phyloP scores from a whole-genome alignment of 1,139 yeast genomes.

The Geotrichum histeridarum region DNA sequence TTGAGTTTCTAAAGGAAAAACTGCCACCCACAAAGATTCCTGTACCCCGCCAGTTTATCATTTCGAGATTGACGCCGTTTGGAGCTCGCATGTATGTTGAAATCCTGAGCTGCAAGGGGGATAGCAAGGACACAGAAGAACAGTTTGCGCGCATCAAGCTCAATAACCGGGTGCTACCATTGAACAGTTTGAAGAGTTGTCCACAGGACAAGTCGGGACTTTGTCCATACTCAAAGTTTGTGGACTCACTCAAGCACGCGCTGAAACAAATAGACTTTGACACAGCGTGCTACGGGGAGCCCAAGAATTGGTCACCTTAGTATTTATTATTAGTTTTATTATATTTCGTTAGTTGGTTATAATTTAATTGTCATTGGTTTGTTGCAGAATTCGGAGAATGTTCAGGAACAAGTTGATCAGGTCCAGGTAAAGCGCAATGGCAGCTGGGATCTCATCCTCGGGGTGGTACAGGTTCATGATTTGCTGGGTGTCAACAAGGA shows the following conservation, averaged over 20 bases:
- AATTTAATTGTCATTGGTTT: constrained; percentile 39
- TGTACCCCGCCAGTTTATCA: constrained; percentile 41
- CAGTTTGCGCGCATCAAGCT: constrained; percentile 36
- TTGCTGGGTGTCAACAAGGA: constrained; percentile 75
- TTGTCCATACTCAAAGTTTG: constrained; percentile 36
- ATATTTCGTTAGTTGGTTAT: neutral
- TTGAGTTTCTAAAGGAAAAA: constrained; percentile 36
- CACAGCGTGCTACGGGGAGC: constrained; percentile 35
- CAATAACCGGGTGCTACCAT: constrained; percentile 41
- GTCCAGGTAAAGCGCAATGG: constrained; percentile 73
- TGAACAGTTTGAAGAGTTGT: constrained; percentile 37
- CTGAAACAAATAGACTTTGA: constrained; percentile 35
- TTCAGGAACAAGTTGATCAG: constrained; percentile 73
- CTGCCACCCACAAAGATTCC: constrained; percentile 37
- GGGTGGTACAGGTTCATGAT: constrained; percentile 76
- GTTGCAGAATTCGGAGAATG: constrained; percentile 63
- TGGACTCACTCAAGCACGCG: constrained; percentile 35
- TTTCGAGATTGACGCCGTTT: constrained; percentile 42
- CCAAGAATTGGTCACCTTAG: neutral
- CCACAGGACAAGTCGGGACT: constrained; percentile 37
- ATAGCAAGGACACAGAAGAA: neutral
- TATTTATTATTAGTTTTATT: neutral
- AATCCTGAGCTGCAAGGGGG: constrained; percentile 35
- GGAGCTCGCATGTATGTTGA: constrained; percentile 43
- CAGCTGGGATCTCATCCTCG: constrained; percentile 80